Conservation (phyloP, 2,329 filamentous ascomycete genomes). For the Trichophaea hybrida region DNA sequence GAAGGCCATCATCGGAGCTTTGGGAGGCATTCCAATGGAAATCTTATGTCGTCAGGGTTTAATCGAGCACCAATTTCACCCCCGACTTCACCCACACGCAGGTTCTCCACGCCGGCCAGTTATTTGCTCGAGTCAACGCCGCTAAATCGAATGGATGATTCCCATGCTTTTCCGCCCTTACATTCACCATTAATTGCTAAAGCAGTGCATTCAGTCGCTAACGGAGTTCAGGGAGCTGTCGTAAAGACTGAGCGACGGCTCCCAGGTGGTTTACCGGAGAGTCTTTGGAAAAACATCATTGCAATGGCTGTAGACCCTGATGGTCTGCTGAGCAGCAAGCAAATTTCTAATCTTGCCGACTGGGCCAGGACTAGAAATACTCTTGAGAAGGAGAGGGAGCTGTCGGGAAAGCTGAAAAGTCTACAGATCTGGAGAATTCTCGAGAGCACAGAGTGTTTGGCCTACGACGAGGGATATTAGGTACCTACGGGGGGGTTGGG, state of each 20-base stretch:
- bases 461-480: not conserved
- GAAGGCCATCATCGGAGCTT: not conserved
- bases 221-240: not conserved
- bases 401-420: constrained; percentile 15
- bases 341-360: constrained; percentile 12
- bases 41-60: not conserved
- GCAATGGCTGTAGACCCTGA: constrained; percentile 14
- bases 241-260: constrained; percentile 3
- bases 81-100: not conserved
- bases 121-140: not conserved
- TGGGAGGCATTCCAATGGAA: not conserved
- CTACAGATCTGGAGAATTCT: constrained; percentile 22
- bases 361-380: constrained; percentile 20
- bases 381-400: constrained; percentile 17
- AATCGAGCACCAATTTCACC: not conserved
- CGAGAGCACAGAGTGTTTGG: constrained; percentile 17
- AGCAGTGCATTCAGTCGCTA: not conserved
- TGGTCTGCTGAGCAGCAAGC: constrained; percentile 13
- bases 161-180: not conserved
- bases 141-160: not conserved
- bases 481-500: no score
- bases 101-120: not conserved
- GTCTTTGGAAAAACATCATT: constrained; percentile 20
- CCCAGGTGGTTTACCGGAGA: constrained; percentile 13
- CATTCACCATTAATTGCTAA: not conserved